phyloP scores from a whole-genome alignment of 1,139 yeast species.

The Magnusiomyces paraingens region DNA sequence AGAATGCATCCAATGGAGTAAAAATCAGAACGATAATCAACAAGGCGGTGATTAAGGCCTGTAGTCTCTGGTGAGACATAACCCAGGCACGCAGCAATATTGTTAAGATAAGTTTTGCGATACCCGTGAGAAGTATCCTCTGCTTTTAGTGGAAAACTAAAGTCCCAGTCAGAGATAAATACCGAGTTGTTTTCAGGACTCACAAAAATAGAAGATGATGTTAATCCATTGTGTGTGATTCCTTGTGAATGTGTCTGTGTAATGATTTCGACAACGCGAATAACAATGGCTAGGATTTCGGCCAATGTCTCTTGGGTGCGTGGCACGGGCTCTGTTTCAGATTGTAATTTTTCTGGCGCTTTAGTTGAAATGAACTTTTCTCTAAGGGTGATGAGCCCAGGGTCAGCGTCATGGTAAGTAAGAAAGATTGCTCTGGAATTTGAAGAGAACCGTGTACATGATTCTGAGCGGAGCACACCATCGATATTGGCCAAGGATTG shows the following conservation, averaged over 20 bases:
- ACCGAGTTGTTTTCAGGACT: conserved; percentile 32
- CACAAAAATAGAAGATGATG: conserved; percentile 37
- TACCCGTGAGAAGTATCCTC: conserved; percentile 40
- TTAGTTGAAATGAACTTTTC: conserved; percentile 21
- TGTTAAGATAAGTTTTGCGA: conserved; percentile 27
- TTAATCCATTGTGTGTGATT: conserved; percentile 47
- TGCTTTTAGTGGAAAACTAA: conserved; percentile 39
- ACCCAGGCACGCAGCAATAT: conserved; percentile 40
- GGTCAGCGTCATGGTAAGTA: conserved; percentile 21
- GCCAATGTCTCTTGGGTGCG: conserved; percentile 23
- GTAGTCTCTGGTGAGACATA: conserved; percentile 50
- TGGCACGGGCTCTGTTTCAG: conserved; percentile 1
- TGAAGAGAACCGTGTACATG: conserved; percentile 21
- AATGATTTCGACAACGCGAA: conserved; percentile 36
- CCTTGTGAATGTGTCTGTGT: conserved; percentile 40
- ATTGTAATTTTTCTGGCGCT: not conserved
- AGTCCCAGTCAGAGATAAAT: conserved; percentile 47
- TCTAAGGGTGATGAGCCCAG: conserved; percentile 21
- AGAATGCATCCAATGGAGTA: conserved; percentile 47
- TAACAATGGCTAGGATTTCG: conserved; percentile 35
- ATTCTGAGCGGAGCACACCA: conserved; percentile 25
- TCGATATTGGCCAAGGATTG: conserved; percentile 18
- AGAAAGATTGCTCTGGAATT: conserved; percentile 22
- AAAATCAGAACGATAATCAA: conserved; percentile 47
- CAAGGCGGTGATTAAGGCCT: conserved; percentile 38